Conservation (phyloP, 257 asterid genomes). For the Penstemon davidsonii region DNA sequence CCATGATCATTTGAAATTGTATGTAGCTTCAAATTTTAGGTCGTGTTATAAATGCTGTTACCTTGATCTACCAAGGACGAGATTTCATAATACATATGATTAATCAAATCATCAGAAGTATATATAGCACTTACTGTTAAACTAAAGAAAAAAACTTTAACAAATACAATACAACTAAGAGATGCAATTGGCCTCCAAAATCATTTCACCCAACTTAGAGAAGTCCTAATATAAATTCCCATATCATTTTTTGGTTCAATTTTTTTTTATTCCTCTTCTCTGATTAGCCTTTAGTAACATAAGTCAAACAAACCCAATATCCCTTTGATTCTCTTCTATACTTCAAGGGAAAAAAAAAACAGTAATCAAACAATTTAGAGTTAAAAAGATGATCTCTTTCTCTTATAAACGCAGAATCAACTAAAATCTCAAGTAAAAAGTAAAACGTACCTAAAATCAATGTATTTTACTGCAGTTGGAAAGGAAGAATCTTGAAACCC, state of each 20-base stretch:
- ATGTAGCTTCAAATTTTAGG: neutral
- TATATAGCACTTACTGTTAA: neutral
- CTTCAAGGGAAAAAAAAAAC: neutral
- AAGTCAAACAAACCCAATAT: constrained; percentile 9
- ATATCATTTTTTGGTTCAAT: neutral
- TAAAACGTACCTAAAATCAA: constrained; percentile 26
- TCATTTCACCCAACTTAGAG: constrained; percentile 10
- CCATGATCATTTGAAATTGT: neutral
- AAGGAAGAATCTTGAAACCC: constrained; percentile 24
- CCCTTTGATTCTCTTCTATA: neutral
- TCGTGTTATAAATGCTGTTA: constrained; percentile 3
- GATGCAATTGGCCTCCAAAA: neutral
- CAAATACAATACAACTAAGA: neutral
- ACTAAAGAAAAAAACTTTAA: constrained; percentile 5
- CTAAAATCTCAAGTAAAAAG: neutral
- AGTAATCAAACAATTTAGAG: constrained; percentile 10
- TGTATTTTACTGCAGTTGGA: constrained; percentile 21
- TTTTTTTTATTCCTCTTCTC: neutral
- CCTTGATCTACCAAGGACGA: neutral
- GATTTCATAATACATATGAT: neutral
- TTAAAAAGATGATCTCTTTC: neutral
- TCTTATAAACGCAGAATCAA: neutral
- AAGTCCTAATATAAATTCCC: constrained; percentile 20
- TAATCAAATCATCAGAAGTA: neutral
- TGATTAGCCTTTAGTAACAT: constrained; percentile 6